Conservation (phyloP, 805 yeast species). For the Grigorovia humatica region DNA sequence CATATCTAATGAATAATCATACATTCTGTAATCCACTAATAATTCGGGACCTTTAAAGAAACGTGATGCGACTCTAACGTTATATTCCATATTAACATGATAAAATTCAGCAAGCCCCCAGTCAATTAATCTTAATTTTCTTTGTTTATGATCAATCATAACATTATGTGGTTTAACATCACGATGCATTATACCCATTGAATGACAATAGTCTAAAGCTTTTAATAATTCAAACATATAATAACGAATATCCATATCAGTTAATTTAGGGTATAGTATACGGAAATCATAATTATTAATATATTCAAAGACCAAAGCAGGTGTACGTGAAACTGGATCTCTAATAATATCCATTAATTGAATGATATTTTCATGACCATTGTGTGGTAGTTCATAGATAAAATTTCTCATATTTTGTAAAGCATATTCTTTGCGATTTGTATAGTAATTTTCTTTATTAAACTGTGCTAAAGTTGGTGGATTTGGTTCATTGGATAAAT, state of each 20-base stretch:
- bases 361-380: conserved; percentile 54
- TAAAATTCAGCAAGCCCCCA: conserved; percentile 96
- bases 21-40: conserved; percentile 73
- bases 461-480: conserved; percentile 18
- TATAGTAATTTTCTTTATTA: conserved; percentile 19
- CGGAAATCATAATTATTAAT: conserved; percentile 79
- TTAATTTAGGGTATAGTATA: conserved; percentile 66
- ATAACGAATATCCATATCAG: conserved; percentile 65
- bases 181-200: conserved; percentile 92
- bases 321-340: conserved; percentile 71
- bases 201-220: conserved; percentile 83
- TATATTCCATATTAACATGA: conserved; percentile 80
- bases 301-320: conserved; percentile 78
- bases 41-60: conserved; percentile 92
- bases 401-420: conserved; percentile 17
- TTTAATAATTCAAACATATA: conserved; percentile 72
- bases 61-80: conserved; percentile 88
- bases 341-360: conserved; percentile 70
- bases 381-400: conserved; percentile 25
- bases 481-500: conserved; percentile 40
- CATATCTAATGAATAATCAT: conserved; percentile 83
- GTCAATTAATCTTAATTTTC: conserved; percentile 70
- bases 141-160: conserved; percentile 78
- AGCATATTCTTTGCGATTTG: conserved; percentile 21
- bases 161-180: conserved; percentile 95